These are phyloP conservation scores for Aureobasidium leucospermi DNA, from an alignment of 2,329 filamentous ascomycete genomes.

Conservation along the genomic window DNA sequence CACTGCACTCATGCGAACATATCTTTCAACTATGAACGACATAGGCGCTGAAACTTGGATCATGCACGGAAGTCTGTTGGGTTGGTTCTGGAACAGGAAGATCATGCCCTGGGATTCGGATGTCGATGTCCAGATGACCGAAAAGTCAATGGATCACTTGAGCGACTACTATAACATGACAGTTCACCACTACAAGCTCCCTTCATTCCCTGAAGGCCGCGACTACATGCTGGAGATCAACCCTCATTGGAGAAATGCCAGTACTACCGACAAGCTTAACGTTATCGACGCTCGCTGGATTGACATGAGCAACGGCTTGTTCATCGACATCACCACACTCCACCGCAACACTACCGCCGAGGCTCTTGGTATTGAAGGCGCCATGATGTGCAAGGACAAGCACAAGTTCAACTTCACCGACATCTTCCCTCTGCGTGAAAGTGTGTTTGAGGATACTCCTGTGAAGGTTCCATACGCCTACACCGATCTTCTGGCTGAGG, in stretches of 20 bases:
- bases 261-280: constrained; percentile 42
- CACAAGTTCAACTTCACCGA: constrained; percentile 48
- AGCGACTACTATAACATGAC: constrained; percentile 57
- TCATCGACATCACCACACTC: constrained; percentile 55
- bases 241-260: constrained; percentile 44
- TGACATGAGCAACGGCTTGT: constrained; percentile 51
- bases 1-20: constrained; percentile 47
- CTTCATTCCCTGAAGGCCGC: constrained; percentile 20
- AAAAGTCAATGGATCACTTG: constrained; percentile 48
- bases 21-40: constrained; percentile 49
- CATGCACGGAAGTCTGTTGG: constrained; percentile 54
- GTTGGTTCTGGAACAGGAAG: constrained; percentile 57
- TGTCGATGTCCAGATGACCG: constrained; percentile 52
- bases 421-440: constrained; percentile 51
- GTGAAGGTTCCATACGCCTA: constrained; percentile 53
- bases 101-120: constrained; percentile 58
- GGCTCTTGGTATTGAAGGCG: constrained; percentile 31
- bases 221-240: constrained; percentile 54
- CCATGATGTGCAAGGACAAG: constrained; percentile 50
- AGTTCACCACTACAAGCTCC: constrained; percentile 39
- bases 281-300: constrained; percentile 57
- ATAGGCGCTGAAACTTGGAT: constrained; percentile 55
- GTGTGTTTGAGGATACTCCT: constrained; percentile 45
- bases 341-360: constrained; percentile 38
- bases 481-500: constrained; percentile 44